Evolutionary conservation across 768 basidiomycete genomes (phyloP).

Genomic region (Panellus pusillus): DNA sequence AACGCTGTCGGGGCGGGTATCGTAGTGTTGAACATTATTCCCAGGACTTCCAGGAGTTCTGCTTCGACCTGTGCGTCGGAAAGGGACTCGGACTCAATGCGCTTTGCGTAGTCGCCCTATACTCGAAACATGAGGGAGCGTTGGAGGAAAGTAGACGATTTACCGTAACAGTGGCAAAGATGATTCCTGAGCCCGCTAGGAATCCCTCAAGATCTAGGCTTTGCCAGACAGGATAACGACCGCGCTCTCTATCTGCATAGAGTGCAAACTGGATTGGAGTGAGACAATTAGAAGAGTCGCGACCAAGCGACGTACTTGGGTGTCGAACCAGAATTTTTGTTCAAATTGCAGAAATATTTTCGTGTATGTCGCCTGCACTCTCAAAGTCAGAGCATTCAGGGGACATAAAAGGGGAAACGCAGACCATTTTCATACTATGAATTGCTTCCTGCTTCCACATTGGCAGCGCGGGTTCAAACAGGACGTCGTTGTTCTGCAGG

Average conservation of each 20-base stretch:
- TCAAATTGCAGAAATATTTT: conserved; percentile 70
- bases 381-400: neutral
- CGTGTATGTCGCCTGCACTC: conserved; percentile 52
- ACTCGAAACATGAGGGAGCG: neutral
- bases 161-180: conserved; percentile 53
- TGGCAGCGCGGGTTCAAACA: conserved; percentile 55
- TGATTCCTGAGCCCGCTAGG: conserved; percentile 58
- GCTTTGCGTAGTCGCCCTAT: conserved; percentile 57
- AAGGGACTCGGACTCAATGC: conserved; percentile 59
- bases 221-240: conserved; percentile 69
- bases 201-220: conserved; percentile 58
- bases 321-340: conserved; percentile 55
- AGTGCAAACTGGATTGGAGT: conserved; percentile 44
- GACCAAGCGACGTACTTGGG: conserved; percentile 29
- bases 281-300: neutral
- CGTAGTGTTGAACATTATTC: conserved; percentile 52
- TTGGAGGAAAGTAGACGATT: conserved; percentile 9
- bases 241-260: conserved; percentile 58
- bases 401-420: neutral
- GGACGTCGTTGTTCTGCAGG: conserved; percentile 61
- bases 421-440: conserved; percentile 51
- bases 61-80: conserved; percentile 44
- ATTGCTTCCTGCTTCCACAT: conserved; percentile 66
- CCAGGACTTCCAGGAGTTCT: conserved; percentile 60
- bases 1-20: conserved; percentile 60